phyloP scores from a whole-genome alignment of 768 basidiomycete species.

The Pisolithus sp. region DNA sequence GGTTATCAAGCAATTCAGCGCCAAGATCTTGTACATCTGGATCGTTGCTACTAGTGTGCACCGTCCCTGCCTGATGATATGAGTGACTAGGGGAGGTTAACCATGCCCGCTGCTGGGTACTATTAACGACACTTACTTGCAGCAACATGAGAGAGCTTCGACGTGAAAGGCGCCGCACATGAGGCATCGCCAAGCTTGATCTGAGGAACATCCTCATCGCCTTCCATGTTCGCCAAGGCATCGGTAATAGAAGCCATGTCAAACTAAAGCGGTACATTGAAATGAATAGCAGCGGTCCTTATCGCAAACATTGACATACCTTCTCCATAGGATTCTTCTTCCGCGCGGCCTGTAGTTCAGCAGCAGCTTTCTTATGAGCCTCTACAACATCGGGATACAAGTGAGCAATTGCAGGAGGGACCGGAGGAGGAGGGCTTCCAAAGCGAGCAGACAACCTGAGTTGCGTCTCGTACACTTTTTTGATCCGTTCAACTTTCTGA shows the following conservation, averaged over 20 bases:
- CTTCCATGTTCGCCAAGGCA: conserved; percentile 88
- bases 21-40: conserved; percentile 99
- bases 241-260: conserved; percentile 74
- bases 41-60: conserved; percentile 98
- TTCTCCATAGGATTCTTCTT: conserved; percentile 88
- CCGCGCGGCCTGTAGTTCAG: conserved; percentile 56
- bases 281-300: conserved; percentile 3
- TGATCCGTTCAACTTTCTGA: conserved; percentile 82
- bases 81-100: conserved; percentile 56
- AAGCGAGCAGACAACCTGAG: conserved; percentile 85
- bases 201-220: conserved; percentile 90
- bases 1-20: conserved; percentile 94
- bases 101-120: not conserved
- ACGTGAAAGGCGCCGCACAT: conserved; percentile 97
- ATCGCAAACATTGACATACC: conserved; percentile 36
- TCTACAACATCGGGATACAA: conserved; percentile 86
- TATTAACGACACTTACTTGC: conserved; percentile 59
- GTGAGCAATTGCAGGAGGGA: conserved; percentile 82
- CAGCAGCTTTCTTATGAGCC: conserved; percentile 77
- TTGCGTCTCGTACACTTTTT: conserved; percentile 97
- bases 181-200: conserved; percentile 99
- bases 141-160: conserved; percentile 94
- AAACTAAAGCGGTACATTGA: conserved; percentile 44
- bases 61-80: conserved; percentile 96
- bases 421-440: conserved; percentile 89